Evolutionary conservation across 441 rosid genomes (phyloP).

Genomic region (Populus hybrid): DNA sequence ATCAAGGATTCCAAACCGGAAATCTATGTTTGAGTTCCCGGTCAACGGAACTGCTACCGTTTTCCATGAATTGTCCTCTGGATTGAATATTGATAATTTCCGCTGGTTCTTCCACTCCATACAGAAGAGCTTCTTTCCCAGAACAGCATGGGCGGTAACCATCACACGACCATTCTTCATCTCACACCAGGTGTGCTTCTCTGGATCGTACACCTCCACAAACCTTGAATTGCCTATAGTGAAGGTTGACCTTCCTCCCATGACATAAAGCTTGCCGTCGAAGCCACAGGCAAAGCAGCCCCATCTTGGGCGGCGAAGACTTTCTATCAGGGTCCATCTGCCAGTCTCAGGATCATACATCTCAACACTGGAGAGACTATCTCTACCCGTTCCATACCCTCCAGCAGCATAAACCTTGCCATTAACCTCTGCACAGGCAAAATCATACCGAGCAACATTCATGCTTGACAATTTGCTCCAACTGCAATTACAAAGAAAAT

Average conservation of each 20-base stretch:
- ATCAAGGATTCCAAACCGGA: constrained; percentile 72
- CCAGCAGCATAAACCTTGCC: constrained; percentile 86
- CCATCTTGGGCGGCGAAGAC: constrained; percentile 88
- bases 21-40: constrained; percentile 71
- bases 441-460: constrained; percentile 85
- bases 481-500: constrained; percentile 39
- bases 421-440: constrained; percentile 81
- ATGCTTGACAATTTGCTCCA: constrained; percentile 81
- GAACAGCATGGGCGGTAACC: constrained; percentile 93
- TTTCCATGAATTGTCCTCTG: constrained; percentile 78
- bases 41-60: constrained; percentile 78
- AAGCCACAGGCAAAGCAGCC: constrained; percentile 85
- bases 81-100: constrained; percentile 65
- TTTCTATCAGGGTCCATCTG: constrained; percentile 68
- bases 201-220: constrained; percentile 79
- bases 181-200: constrained; percentile 61
- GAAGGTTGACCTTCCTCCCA: constrained; percentile 98
- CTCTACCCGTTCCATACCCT: constrained; percentile 70
- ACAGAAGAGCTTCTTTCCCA: constrained; percentile 78
- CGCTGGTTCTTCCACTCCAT: constrained; percentile 97
- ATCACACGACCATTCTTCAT: constrained; percentile 90
- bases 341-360: constrained; percentile 68
- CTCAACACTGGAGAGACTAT: constrained; percentile 79
- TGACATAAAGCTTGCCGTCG: constrained; percentile 84
- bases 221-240: constrained; percentile 86